Base-by-base conservation (phyloP, 192 early-diverging fungal genomes). In the Chytriomyces sp. region DNA sequence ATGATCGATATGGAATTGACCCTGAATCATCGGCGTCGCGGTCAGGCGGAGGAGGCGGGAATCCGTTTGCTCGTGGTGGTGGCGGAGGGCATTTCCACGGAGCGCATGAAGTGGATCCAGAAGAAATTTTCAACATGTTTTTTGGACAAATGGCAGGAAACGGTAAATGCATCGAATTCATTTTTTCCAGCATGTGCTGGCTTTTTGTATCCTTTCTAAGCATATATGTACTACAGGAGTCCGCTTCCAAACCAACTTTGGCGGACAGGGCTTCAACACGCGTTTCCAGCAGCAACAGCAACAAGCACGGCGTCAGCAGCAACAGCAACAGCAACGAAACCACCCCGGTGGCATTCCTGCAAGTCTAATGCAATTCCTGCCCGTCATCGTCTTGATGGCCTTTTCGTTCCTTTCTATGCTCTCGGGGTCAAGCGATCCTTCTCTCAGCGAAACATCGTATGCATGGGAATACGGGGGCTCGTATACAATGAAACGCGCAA, bases 81-180 rank as follows among this genome's bases (percentile, higher is more conserved):
- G 64, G 77, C 59, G 69, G 74, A 44, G 63, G 67, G 47, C 75
- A 80, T 49, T 82, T 82, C 59, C 76, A 80, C 45, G 46, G 61
- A 35, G 83, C 85, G 57, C 89, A 92, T 16, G 97, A 97, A 78
- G 87, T 97, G 26, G 90, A 89, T 20, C 95, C 97, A 8, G 97
- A 98, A 80, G 97, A 98, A 47, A 77, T 98, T 24, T 96, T 98
- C 82, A 95, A 96, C 78, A 95, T 95, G 93, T 98, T 98, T 75
- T 96, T 98, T 82, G 92, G 93, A 3, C 90, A 89, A 24, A 90
- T 91, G 61, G 81, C 82, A 8, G 84, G 88, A 59, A 75, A 65
- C 28, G 73, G 63, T 75, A 47, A 47, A 9, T 11, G 13, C 86
- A 90, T 13, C 35, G 35, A 35, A 35, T n/a, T n/a, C n/a, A n/a